Base-by-base conservation (phyloP, 2,329 filamentous ascomycete species). In the Chrysosporium queenslandicum region DNA sequence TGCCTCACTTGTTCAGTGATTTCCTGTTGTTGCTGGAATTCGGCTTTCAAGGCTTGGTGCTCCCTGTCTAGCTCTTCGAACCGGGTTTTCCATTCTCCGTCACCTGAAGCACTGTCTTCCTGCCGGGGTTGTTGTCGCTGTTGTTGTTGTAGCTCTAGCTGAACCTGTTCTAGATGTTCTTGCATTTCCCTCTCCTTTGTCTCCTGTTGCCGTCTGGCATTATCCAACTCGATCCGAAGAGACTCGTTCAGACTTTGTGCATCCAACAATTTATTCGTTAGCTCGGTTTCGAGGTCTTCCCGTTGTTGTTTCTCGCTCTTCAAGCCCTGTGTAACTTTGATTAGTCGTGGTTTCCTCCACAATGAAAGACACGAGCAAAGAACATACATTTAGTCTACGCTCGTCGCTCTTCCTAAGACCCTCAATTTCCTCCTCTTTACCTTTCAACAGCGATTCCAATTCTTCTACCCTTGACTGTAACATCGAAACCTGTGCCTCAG, bases 1-100 rank as follows among this genome's bases (percentile, higher is more conserved):
- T 79, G 80, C 21, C 87, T 82, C 29, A 96, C 92, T 62, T 95
- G 86, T 56, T 94, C 85, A 0, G 89, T 94, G 1, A 92, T 79
- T 53, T 85, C 78, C 59, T 88, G 83, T 66, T 97, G 91, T 57
- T 90, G 78, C 49, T 75, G 72, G 20, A 91, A 70, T 27, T 84
- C 78, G 32, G 69, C 67, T 57, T 85, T 80, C 20, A 90, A 70
- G 40, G 80, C 79, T 53, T 83, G 77, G 61, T 96, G 86, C 54
- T 80, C 73, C 45, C 70, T 69, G 58, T 81, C 75, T n/a, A 80
- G 64, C 23, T 73, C 68, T 30, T 74, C 68, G 56, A 75, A 76
- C 62, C 87, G 83, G 42, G 73, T 74, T 62, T 81, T 77, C 54
- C 84, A 71, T 45, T 85, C 81, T 1, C 71, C 61, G 59, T 82